Base-by-base conservation (phyloP, 768 basidiomycete genomes). In the Lentinula lateritia region DNA sequence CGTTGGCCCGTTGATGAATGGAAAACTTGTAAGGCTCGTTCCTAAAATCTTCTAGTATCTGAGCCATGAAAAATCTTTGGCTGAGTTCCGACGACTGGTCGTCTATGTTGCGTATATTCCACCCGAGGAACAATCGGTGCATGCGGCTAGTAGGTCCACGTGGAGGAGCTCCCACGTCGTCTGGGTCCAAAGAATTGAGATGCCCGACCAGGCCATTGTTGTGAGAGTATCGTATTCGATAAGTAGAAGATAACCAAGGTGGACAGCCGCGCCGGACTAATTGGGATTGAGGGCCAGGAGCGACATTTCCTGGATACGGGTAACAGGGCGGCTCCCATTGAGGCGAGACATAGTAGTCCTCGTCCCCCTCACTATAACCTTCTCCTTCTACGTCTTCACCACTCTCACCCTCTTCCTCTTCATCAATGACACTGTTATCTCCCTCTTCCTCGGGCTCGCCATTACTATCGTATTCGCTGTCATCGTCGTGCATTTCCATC, bases 231-330 rank as follows among this genome's bases (percentile, higher is more conserved):
- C 73, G 69, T 74, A 90, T 80, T 6, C 79, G 72, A 63, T 80
- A 88, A 20, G 73, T 71, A 35, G 78, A 74, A 43, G 88, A 75
- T 86, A 90, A 87, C 41, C 75, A 77, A 53, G 76, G 63, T 1
- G 84, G 81, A 52, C 81, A 86, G 5, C 88, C 88, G 13, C 88
- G 82, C 15, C 82, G 81, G 39, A 85, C 76, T 66, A 88, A 73
- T 50, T 68, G 66, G 63, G 78, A 73, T 56, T 74, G 71, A 60
- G 70, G 68, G 12, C 75, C 65, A 42, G 42, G 74, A 61, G 3
- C 48, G 6, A 64, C 61, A n/a, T 70, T 69, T 12, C 75, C 74
- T 62, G 65, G 52, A 18, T 64, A 66, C 61, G 23, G 61, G 63
- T 42, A 69, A 53, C 36, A 63, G 71, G 87, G 86, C 3, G 87